Evolutionary conservation across 2,329 filamentous ascomycete genomes (phyloP), one percentile per base, ranked within the genome.

Genomic region (Monosporascus sp.): DNA sequence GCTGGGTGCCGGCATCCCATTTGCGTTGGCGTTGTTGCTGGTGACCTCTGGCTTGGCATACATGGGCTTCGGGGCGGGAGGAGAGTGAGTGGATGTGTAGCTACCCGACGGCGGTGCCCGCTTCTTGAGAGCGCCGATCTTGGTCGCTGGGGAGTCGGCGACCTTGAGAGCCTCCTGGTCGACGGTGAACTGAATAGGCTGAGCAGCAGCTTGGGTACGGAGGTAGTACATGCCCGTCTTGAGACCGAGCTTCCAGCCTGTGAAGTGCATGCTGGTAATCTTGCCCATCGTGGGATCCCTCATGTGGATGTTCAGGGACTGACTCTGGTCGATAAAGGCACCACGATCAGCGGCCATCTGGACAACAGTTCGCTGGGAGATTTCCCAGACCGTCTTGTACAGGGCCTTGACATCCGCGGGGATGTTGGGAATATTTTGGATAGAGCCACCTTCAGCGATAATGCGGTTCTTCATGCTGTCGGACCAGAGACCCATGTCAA

Each of bases 151-250:
- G 60, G 85, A 89, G 69, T 99, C 94, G 40, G 84, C 84, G 47
- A 96, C 85, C 77, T 91, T 90, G 63, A 99, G 85, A 53, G 90
- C 89, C 74, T 96, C 90, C 74, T 99, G 93, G 70, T 99, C 94
- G 68, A 99, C 94, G 5, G 94, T 99, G 79, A 99, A 99, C 74
- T 99, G 94, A 62, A 99, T 99, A 51, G 94, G 94, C 47, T 92
- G 91, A 18, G 92, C 92, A 37, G 94, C 94, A 59, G 94, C 94
- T 85, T 96, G 94, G 48, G 94, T 99, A 66, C 94, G 91, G 64
- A 99, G 86, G 76, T 99, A 99, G 86, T 99, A 99, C 94, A 99
- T 97, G 78, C 94, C 94, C 37, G 94, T 99, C 88, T 99, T 99
- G 63, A 99, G 84, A 68, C 94, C 94, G 61, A 97, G 86, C 82